A percentile compares a stretch with the other conserved stretches of the same genome.
Evolutionary conservation across 805 yeast species (phyloP).

Genomic region (Alloascoidea hylecoeti): DNA sequence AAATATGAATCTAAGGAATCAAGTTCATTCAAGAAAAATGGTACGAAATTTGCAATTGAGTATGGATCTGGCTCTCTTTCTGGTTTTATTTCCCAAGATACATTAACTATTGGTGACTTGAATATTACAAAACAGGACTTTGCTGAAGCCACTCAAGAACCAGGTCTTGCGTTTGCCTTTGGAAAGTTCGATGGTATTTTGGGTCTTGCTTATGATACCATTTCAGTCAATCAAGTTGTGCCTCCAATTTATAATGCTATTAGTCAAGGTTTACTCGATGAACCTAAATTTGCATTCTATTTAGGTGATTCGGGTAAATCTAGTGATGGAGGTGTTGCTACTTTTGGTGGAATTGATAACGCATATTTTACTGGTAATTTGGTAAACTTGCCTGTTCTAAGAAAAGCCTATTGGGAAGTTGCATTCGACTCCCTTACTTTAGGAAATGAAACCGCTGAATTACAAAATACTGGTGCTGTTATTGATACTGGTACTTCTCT

Average conservation of each 20-base stretch:
- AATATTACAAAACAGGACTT: constrained; percentile 81
- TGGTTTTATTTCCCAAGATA: constrained; percentile 85
- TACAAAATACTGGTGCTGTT: constrained; percentile 84
- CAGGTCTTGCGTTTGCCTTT: constrained; percentile 95
- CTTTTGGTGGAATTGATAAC: constrained; percentile 89
- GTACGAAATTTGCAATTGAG: constrained; percentile 69
- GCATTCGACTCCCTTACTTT: constrained; percentile 79
- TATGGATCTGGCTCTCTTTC: constrained; percentile 91
- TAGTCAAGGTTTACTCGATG: constrained; percentile 66
- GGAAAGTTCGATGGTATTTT: constrained; percentile 97
- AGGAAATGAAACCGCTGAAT: constrained; percentile 83
- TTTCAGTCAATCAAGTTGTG: constrained; percentile 76
- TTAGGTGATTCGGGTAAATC: constrained; percentile 65
- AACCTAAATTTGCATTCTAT: constrained; percentile 78
- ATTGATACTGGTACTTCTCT: constrained; percentile 98
- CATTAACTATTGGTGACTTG: constrained; percentile 70
- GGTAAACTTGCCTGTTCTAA: constrained; percentile 94
- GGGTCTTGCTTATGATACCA: constrained; percentile 88
- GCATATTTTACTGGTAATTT: constrained; percentile 67
- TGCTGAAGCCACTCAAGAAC: constrained; percentile 95
- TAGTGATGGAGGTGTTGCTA: constrained; percentile 71
- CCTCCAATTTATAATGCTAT: constrained; percentile 94
- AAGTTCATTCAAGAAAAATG: constrained; percentile 77
- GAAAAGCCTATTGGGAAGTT: constrained; percentile 99
- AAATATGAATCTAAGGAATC: constrained; percentile 81